These are phyloP conservation scores for Trypanosoma avium DNA, from an alignment of 208 protist species.

Conservation along the genomic window DNA sequence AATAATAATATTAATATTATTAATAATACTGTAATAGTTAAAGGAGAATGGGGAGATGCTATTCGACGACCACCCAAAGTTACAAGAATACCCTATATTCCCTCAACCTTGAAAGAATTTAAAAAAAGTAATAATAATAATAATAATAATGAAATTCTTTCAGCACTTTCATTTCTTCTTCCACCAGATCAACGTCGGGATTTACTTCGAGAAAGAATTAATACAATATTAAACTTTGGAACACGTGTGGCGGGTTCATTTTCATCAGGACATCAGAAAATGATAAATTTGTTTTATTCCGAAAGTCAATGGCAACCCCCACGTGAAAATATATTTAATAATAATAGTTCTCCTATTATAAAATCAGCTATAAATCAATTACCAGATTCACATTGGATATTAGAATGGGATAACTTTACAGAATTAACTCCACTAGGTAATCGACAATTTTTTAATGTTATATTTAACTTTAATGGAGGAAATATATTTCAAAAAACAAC, in stretches of 20 bases:
- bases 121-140: not conserved
- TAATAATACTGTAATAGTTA: too few species aligned
- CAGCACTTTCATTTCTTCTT: constrained; percentile 26
- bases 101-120: too few species aligned
- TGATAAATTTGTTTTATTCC: not conserved
- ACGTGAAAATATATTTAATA: not conserved
- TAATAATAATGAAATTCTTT: not conserved
- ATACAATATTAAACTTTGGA: constrained; percentile 46
- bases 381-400: constrained; percentile 26
- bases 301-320: constrained; percentile 8
- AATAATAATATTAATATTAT: too few species aligned
- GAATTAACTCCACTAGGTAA: constrained; percentile 28
- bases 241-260: constrained; percentile 43
- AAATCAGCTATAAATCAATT: not conserved
- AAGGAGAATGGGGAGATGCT: too few species aligned
- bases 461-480: constrained; percentile 58
- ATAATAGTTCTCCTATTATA: not conserved
- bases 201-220: constrained; percentile 28
- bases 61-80: too few species aligned
- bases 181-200: constrained; percentile 36
- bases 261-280: constrained; percentile 14
- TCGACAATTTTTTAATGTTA: constrained; percentile 42
- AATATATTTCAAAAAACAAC: constrained; percentile 7
- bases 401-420: constrained; percentile 68
- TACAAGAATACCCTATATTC: too few species aligned